Evolutionary conservation across 805 yeast species (phyloP), one percentile per base, ranked within the genome.

Genomic region (Cyberlindnera mississippiensis): DNA sequence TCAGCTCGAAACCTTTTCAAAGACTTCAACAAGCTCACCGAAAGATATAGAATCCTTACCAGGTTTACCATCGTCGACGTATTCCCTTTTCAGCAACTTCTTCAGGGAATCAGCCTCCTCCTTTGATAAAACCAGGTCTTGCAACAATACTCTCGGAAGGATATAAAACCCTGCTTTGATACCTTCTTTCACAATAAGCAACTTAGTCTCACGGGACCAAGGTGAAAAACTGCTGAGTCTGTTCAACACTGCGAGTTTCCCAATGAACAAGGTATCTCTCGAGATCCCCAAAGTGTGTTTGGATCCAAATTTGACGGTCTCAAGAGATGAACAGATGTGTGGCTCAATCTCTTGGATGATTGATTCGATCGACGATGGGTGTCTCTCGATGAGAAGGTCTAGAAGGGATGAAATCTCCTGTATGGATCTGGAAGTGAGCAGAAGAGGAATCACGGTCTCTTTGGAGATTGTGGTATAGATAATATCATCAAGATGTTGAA

Each of bases 331-430:
- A 19, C 37, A 32, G 6, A 44, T 10, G n/a, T 31, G 11, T 6
- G 28, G 19, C 13, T 36, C 41, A 11, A 40, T 19, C 4, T n/a
- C 13, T 11, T 27, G 29, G n/a, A n/a, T n/a, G n/a, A n/a, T n/a
- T n/a, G n/a, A n/a, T n/a, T n/a, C n/a, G n/a, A n/a, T n/a, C 14
- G 12, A 13, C 6, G 29, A 10, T 12, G 9, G 8, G 30, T 19
- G 31, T 28, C 35, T 42, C 40, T 13, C 16, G 24, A 45, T 49
- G 17, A 42, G 12, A 13, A 48, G 28, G 19, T 48, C 52, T 15
- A 48, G 11, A 6, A 48, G 24, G 17, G 47, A 40, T 8, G 39
- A 26, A 12, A 48, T 28, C 31, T 48, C 52, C 14, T 31, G 27
- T 10, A 41, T 18, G 6, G 46, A 28, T 11, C 33, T 36, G 4